Evolutionary conservation across 164 flowering plant genomes (phyloP).

Genomic region (Chimonanthus praecox): DNA sequence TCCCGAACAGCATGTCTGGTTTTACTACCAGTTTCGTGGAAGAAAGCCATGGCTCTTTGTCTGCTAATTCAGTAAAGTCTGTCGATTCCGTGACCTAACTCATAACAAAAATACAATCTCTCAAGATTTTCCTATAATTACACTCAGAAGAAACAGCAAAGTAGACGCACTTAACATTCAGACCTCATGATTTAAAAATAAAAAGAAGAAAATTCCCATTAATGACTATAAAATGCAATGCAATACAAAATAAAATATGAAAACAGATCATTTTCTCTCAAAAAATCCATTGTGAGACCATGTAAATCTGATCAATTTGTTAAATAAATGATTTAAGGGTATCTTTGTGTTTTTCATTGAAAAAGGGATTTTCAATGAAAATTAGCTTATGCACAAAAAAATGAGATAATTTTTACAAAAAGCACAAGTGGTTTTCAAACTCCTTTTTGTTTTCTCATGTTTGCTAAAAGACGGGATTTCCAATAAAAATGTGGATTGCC

Average conservation of each 20-base stretch:
- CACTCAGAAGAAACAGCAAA: neutral
- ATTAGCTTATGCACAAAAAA: no score
- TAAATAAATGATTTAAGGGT: no score
- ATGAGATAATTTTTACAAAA: no score
- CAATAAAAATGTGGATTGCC: no score
- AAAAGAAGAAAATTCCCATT: neutral
- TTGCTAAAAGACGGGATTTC: no score
- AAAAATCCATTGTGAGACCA: no score
- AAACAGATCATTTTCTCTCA: neutral
- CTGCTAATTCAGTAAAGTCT: conserved; percentile 62
- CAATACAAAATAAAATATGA: neutral
- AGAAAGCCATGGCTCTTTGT: conserved; percentile 81
- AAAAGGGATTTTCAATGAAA: no score
- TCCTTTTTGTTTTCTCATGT: no score
- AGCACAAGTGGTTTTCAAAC: no score
- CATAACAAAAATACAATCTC: neutral
- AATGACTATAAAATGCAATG: neutral
- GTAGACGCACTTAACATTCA: neutral
- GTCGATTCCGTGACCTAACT: conserved; percentile 67
- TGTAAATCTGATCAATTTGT: no score
- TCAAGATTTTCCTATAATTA: neutral
- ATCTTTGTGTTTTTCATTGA: no score
- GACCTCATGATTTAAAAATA: neutral
- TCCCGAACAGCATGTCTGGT: conserved; percentile 96
- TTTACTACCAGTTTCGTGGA: conserved; percentile 81